These are phyloP conservation scores for Gamarada debralockiae DNA, from an alignment of 495 filamentous ascomycete genomes.

Conservation along the genomic window DNA sequence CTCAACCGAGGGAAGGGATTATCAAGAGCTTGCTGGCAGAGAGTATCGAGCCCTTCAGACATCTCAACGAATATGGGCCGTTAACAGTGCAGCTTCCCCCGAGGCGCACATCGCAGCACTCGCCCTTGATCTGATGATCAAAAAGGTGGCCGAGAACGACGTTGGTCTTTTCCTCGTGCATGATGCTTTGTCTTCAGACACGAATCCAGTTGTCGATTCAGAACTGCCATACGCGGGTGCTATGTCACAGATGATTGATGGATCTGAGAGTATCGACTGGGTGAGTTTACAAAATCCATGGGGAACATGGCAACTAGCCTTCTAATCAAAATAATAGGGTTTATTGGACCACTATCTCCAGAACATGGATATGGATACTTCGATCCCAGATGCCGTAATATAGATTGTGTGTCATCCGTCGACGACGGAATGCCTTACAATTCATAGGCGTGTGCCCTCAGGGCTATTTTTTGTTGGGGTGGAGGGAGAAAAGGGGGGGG, in stretches of 20 bases:
- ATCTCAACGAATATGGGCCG: neutral
- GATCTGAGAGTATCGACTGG: neutral
- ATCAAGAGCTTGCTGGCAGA: neutral
- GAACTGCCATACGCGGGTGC: neutral
- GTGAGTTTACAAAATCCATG: neutral
- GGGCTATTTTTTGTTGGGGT: too few relatives aligned
- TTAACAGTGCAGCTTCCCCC: neutral
- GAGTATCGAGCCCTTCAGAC: neutral
- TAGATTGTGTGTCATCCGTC: neutral
- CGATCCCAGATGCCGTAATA: neutral
- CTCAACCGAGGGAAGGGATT: neutral
- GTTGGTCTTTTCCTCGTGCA: neutral
- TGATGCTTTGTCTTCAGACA: neutral
- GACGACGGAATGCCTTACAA: neutral
- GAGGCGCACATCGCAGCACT: neutral
- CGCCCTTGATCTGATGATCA: neutral
- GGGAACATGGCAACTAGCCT: neutral
- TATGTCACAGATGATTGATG: neutral
- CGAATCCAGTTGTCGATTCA: neutral
- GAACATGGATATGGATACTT: neutral
- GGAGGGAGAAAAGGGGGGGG: too few relatives aligned
- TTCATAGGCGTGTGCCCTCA: too few relatives aligned
- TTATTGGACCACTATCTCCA: conserved; percentile 1
- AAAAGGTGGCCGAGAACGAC: neutral
- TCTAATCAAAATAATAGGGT: neutral